Evolutionary conservation across 805 yeast species (phyloP), one percentile per base, ranked within the genome.

Genomic region (Maudiozyma barnettii): DNA sequence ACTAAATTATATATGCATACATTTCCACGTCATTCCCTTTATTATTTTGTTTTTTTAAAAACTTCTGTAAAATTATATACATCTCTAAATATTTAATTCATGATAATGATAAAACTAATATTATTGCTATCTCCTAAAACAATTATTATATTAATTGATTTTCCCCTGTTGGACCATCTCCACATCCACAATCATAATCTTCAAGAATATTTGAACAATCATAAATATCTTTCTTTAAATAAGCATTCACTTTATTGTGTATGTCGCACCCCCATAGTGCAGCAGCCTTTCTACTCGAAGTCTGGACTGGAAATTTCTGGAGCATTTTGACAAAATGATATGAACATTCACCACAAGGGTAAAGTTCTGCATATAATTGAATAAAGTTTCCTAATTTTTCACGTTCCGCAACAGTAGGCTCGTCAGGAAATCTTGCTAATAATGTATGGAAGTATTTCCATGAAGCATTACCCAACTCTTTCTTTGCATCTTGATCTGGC

Each of bases 311-410:
- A 58, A 71, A 81, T 56, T 82, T 73, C 48, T 70, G 59, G 48
- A 93, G 66, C 53, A 91, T 67, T 59, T 76, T 67, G 53, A 77
- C 83, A 65, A 93, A 93, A 65, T 93, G 98, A 53, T 86, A 73
- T 0, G 99, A 97, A 67, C 98, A 93, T 62, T 91, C 97, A 3
- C 95, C 95, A 67, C 98, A 91, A 0, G 99, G 99, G 54, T 93
- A 93, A 9, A 93, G 91, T 57, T 90, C 87, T 1, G 93, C 89
- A 68, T 90, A 93, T 33, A 86, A 69, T 20, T 77, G 67, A 19
- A 93, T 74, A 62, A 81, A 93, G 49, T 70, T 75, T 16, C 66
- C 58, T 43, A 93, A 69, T 23, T 91, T 84, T 29, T 71, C 62
- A 45, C 79, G 73, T 58, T 91, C 89, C 41, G 73, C 75, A 3